Evolutionary conservation across 352 stramenopile genomes (phyloP).

Genomic region (Phytophthora cryptogea): DNA sequence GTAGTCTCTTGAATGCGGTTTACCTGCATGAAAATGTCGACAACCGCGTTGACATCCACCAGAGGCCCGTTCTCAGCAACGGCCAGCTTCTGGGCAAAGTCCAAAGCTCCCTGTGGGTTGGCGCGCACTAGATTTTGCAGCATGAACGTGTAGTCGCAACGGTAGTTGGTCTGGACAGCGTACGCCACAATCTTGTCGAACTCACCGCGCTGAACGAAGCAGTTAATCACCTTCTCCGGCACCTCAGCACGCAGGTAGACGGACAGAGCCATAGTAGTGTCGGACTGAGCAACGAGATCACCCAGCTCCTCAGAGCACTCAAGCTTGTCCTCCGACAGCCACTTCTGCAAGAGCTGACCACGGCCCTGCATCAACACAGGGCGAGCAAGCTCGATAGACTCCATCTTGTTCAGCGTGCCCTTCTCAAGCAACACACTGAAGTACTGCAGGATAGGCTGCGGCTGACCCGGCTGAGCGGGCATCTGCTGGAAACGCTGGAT

Average conservation of each 20-base stretch:
- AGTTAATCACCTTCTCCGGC: conserved; percentile 99
- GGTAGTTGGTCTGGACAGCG: conserved; percentile 95
- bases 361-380: conserved; percentile 98
- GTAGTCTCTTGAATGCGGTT: conserved; percentile 99
- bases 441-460: conserved; percentile 99
- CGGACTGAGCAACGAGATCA: conserved; percentile 95
- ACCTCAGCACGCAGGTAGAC: conserved; percentile 98
- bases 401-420: conserved; percentile 98
- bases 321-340: conserved; percentile 99
- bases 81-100: conserved; percentile 98
- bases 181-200: conserved; percentile 99
- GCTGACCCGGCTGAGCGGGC: conserved; percentile 94
- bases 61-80: conserved; percentile 94
- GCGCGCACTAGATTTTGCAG: conserved; percentile 98
- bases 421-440: conserved; percentile 99
- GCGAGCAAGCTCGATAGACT: conserved; percentile 98
- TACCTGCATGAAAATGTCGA: conserved; percentile 99
- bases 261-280: conserved; percentile 98
- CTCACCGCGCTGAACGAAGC: conserved; percentile 98
- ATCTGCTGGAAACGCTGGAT: conserved; percentile 99
- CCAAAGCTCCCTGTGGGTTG: conserved; percentile 97
- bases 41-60: conserved; percentile 98
- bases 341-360: conserved; percentile 99
- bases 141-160: conserved; percentile 99
- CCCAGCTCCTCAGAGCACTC: conserved; percentile 97